phyloP scores from a whole-genome alignment of 2,329 filamentous ascomycete genomes.

The Cyphellophora attinorum region DNA sequence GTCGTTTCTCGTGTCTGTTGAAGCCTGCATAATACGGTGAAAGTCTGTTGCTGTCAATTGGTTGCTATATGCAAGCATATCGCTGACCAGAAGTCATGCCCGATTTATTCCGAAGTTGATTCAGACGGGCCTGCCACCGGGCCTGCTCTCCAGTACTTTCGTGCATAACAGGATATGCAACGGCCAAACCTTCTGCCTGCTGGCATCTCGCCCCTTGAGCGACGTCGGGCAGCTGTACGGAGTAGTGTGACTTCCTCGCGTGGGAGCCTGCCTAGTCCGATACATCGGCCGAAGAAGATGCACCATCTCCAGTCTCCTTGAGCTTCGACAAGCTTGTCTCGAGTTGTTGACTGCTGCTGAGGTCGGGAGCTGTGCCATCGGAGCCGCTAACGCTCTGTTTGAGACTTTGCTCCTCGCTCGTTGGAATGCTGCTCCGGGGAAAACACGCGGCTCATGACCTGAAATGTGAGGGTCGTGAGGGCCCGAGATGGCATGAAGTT shows the following conservation, averaged over 20 bases:
- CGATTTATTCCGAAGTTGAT: no score
- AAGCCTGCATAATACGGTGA: no score
- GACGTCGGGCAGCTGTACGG: neutral
- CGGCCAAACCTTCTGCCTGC: neutral
- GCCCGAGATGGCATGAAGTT: conserved; percentile 1
- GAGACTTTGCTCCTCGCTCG: conserved; percentile 21
- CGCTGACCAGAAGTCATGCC: no score
- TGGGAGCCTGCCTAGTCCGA: no score
- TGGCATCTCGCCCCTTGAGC: no score
- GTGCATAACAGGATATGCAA: no score
- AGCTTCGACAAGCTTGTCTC: conserved; percentile 18
- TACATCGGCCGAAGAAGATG: conserved; percentile 12
- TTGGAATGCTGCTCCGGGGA: conserved; percentile 33
- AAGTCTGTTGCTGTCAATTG: no score
- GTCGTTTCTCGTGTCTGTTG: no score
- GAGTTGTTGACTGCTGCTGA: conserved; percentile 15
- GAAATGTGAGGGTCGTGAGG: conserved; percentile 14
- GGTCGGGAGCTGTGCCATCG: conserved; percentile 13
- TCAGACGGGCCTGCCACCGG: no score
- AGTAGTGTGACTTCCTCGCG: no score
- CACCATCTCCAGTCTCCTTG: conserved; percentile 11
- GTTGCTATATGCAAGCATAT: no score
- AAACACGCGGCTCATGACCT: conserved; percentile 28
- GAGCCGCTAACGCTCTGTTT: conserved; percentile 13
- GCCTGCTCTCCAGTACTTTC: no score